These are phyloP conservation scores for Tricholoma bakamatsutake DNA, from an alignment of 768 basidiomycete species.

Conservation along the genomic window DNA sequence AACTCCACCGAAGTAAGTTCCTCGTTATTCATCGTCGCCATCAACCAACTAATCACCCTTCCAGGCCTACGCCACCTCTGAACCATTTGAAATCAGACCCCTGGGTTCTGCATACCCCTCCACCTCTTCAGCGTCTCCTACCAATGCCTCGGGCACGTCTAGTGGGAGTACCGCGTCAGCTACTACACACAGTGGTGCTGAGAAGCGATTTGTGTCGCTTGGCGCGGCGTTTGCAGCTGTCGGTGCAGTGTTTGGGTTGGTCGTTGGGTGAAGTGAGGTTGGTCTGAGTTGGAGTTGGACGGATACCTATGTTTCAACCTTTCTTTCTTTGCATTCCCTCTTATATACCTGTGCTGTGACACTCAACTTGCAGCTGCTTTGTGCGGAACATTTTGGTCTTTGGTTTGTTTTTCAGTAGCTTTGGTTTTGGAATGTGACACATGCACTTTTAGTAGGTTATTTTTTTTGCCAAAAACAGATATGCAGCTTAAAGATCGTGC, in stretches of 20 bases:
- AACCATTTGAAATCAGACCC: slow-evolving; percentile 47
- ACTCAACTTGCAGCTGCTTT: neutral
- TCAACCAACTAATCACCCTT: neutral
- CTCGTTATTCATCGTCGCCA: neutral
- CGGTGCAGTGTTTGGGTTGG: neutral
- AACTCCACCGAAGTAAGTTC: slow-evolving; percentile 48
- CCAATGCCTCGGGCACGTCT: neutral
- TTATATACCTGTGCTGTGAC: neutral
- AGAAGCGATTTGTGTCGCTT: neutral
- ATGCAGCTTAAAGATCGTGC: too few relatives aligned
- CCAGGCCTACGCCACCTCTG: slow-evolving; percentile 52
- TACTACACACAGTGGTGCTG: neutral
- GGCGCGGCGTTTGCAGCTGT: neutral
- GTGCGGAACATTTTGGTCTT: neutral
- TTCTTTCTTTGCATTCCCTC: too few relatives aligned
- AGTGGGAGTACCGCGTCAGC: neutral
- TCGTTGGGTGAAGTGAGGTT: neutral
- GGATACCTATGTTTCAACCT: too few relatives aligned
- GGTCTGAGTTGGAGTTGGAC: neutral
- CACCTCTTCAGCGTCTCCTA: neutral
- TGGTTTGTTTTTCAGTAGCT: neutral
- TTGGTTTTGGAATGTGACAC: neutral
- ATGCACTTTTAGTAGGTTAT: too few relatives aligned
- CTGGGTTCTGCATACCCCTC: slow-evolving; percentile 14
- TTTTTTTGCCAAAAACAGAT: too few relatives aligned